Evolutionary conservation across 805 yeast genomes (phyloP).

Genomic region (Saccharomycopsis oosterbeekiorum): DNA sequence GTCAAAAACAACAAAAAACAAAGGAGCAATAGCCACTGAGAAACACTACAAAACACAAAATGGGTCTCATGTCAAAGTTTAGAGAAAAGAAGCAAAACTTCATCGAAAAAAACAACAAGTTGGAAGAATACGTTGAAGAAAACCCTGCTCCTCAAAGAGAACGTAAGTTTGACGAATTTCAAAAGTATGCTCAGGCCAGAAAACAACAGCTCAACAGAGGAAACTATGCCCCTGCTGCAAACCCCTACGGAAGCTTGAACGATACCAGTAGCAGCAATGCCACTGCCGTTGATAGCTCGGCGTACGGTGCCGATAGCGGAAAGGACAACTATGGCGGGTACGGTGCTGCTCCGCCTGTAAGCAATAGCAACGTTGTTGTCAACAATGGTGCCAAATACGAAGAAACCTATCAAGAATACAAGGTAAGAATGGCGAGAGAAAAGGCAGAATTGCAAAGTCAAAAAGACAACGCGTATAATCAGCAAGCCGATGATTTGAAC

Average conservation of each 20-base stretch:
- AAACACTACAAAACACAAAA: neutral
- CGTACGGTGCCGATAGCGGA: neutral
- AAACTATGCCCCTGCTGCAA: neutral
- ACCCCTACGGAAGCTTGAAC: neutral
- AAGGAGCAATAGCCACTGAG: neutral
- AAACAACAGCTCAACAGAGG: neutral
- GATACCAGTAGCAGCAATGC: neutral
- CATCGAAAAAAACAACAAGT: neutral
- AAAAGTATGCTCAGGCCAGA: conserved; percentile 5
- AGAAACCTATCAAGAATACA: conserved; percentile 16
- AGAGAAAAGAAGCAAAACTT: conserved; percentile 6
- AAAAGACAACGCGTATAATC: neutral
- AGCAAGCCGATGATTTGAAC: conserved; percentile 25
- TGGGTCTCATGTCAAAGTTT: conserved; percentile 8
- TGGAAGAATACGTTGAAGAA: conserved; percentile 2
- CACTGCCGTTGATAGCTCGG: neutral
- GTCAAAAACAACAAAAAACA: neutral
- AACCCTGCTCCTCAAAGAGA: neutral
- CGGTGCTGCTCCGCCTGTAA: neutral
- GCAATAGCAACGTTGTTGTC: neutral
- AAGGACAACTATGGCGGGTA: neutral
- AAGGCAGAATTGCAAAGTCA: neutral
- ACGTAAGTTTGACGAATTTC: conserved; percentile 12
- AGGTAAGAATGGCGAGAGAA: conserved; percentile 8
- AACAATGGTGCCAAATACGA: conserved; percentile 7